These are phyloP conservation scores for Rhododendron simsii DNA, from an alignment of 148 eudicot species.

Conservation along the genomic window DNA sequence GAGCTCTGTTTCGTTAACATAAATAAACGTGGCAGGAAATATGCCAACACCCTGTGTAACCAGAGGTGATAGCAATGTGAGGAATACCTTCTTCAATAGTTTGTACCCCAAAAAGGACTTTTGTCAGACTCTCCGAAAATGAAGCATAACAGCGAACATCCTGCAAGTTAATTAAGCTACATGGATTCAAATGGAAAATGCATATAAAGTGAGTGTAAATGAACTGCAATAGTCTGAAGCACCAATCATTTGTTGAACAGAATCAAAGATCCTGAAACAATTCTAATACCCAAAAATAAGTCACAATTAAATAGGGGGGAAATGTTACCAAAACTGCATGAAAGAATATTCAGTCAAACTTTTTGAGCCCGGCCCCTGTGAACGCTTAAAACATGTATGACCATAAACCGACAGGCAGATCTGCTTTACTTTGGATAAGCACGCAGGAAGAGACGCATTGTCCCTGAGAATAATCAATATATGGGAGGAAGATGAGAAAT, in stretches of 20 bases:
- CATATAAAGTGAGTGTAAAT: background rate
- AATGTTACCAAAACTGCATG: background rate
- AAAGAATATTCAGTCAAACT: too few species aligned
- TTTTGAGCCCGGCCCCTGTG: too few species aligned
- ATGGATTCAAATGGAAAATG: background rate
- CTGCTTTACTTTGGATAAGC: too few species aligned
- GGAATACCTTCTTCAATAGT: conserved; percentile 66
- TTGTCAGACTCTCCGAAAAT: conserved; percentile 52
- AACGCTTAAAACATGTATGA: too few species aligned
- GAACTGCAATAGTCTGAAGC: conserved; percentile 25
- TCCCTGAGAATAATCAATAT: too few species aligned
- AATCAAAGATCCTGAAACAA: conserved; percentile 54
- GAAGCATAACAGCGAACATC: conserved; percentile 59
- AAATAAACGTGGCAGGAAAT: background rate
- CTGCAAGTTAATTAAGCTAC: conserved; percentile 31
- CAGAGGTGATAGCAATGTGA: background rate
- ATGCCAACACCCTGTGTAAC: background rate
- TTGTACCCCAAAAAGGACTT: conserved; percentile 72
- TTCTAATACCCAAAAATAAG: conserved; percentile 39
- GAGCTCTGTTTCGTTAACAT: background rate
- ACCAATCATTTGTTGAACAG: conserved; percentile 74
- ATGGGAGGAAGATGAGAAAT: too few species aligned
- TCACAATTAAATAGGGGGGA: background rate
- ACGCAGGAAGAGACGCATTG: too few species aligned
- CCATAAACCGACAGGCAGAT: too few species aligned